Base-by-base conservation (phyloP, 768 basidiomycete species). In the Gymnopilus junonius region DNA sequence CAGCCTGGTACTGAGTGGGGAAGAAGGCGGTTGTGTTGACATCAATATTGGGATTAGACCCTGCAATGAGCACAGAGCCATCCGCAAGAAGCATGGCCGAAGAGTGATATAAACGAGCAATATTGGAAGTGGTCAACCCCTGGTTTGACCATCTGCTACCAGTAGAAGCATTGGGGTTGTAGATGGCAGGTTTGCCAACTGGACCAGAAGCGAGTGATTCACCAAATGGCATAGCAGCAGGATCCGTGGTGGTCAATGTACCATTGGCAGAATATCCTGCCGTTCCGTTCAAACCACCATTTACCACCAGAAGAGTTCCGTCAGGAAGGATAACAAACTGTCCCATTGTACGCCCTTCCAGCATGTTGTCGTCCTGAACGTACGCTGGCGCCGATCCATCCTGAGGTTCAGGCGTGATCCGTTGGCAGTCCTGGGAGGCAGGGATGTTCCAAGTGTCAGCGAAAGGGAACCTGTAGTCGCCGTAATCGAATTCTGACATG, bases 1-100 rank as follows among this genome's bases (percentile, higher is more conserved):
- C 95, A 1, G 91, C 89, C 31, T 85, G 79, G 70, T 95, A 96
- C 29, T 89, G 86, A 1, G 94, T 94, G 1, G 90, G 89, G 81
- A 81, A 94, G 37, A 81, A 37, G 8, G 85, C 83, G n/a, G 78
- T 74, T 35, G 78, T 63, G 69, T 90, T 89, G 64, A 91, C 89
- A 69, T 98, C 95, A 35, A 91, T 81, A 71, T 96, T 96, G 1
- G 96, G 95, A 78, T 98, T 98, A 29, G 93, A 94, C 5, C 97
- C 97, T 29, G 93, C 94, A 66, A 97, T 84, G 55, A 97, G 75
- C 37, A 99, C 89, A 2, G 92, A 92, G 1, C 86, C 93, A 62
- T 92, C 95, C 8, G 94, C 90, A 15, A 98, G 85, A 23, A 98
- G 85, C 20, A 96, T 84, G 10, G 94, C 95, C 0, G 87, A 85